Conservation (phyloP, 495 filamentous ascomycete species). For the Parachaetomium inaequale region DNA sequence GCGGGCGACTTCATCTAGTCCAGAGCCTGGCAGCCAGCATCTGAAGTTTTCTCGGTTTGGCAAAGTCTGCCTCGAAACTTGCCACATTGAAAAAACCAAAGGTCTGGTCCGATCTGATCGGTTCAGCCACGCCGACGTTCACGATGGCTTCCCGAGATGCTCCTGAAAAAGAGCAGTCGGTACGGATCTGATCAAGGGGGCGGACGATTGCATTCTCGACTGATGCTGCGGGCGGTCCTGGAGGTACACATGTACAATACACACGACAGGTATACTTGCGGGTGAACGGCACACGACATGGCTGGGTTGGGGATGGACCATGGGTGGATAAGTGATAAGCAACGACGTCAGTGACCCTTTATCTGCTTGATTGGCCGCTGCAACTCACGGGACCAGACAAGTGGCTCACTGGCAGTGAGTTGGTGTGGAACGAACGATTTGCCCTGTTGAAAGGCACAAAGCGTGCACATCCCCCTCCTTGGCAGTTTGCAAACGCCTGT, state of each 20-base stretch:
- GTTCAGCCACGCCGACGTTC: not conserved
- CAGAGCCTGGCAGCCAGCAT: not conserved
- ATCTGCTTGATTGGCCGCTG: not conserved
- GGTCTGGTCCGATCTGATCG: too few relatives aligned
- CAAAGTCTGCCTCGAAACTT: not conserved
- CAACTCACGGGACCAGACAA: not conserved
- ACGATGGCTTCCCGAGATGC: too few relatives aligned
- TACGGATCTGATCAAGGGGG: too few relatives aligned
- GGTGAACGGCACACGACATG: not conserved
- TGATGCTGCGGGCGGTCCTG: too few relatives aligned
- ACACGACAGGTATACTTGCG: not conserved
- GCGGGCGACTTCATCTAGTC: not conserved
- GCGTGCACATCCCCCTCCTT: not conserved
- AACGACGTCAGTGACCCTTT: conserved; percentile 1
- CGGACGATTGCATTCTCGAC: too few relatives aligned
- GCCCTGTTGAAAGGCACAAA: not conserved
- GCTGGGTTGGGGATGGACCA: not conserved
- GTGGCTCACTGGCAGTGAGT: too few relatives aligned
- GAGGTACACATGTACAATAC: too few relatives aligned
- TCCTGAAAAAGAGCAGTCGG: too few relatives aligned
- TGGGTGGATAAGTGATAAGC: not conserved
- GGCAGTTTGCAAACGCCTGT: not conserved
- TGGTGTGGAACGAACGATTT: not conserved
- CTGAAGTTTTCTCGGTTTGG: not conserved
- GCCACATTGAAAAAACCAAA: not conserved